These are phyloP conservation scores for Populus hybrid DNA, from an alignment of 441 rosid genomes.

Conservation along the genomic window DNA sequence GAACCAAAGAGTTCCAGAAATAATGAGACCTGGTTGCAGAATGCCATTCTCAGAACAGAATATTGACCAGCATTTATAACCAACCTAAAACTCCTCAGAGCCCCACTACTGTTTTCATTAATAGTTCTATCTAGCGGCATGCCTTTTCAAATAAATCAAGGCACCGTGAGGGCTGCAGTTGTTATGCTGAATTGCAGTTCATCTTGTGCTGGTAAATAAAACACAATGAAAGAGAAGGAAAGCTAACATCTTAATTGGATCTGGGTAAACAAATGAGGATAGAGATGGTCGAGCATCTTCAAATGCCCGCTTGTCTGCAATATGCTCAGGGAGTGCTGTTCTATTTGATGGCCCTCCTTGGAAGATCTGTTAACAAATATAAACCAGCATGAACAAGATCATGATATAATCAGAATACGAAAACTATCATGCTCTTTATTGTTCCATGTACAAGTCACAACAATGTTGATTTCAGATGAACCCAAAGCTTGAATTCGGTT, in stretches of 20 bases:
- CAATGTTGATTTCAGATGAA: not conserved
- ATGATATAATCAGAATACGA: not conserved
- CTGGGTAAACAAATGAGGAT: conserved; percentile 45
- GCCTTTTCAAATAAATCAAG: not conserved
- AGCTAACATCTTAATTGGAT: conserved; percentile 47
- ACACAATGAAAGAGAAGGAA: conserved; percentile 6
- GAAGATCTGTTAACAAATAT: conserved; percentile 41
- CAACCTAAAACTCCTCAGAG: not conserved
- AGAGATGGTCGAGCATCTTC: conserved; percentile 57
- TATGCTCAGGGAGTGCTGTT: conserved; percentile 42
- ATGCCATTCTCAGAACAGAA: too few relatives aligned
- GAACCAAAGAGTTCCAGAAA: too few relatives aligned
- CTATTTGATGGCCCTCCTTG: conserved; percentile 49
- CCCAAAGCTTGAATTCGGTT: conserved; percentile 2
- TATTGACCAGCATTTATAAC: not conserved
- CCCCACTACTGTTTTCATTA: not conserved
- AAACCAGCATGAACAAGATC: conserved; percentile 3
- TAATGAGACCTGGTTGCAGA: not conserved
- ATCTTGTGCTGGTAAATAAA: conserved; percentile 3
- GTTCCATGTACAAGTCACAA: not conserved
- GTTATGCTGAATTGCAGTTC: not conserved
- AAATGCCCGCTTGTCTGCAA: conserved; percentile 61
- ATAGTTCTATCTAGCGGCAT: not conserved
- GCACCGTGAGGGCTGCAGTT: not conserved
- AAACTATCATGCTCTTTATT: not conserved